Conservation (phyloP, 2,329 filamentous ascomycete species). For the Pyrenochaeta sp. region DNA sequence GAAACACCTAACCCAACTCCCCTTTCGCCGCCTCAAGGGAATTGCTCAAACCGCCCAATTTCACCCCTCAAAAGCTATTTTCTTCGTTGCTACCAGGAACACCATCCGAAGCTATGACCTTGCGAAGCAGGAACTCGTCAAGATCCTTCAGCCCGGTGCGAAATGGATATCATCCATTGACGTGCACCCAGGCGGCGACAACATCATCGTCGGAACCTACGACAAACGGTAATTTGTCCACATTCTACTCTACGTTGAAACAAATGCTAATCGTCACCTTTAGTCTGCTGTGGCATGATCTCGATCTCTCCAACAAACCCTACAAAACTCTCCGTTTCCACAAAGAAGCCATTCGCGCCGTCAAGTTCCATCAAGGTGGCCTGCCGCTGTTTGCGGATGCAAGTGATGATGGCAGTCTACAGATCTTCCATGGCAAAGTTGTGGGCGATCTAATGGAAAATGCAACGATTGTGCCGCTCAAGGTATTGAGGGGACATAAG, state of each 20-base stretch:
- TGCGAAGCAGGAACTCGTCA: conserved; percentile 87
- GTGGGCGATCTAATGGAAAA: conserved; percentile 96
- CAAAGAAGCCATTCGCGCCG: conserved; percentile 85
- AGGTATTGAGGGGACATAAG: conserved; percentile 90
- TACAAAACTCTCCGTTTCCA: conserved; percentile 99
- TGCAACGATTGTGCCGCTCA: conserved; percentile 93
- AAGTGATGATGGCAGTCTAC: conserved; percentile 91
- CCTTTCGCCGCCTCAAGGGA: conserved; percentile 79
- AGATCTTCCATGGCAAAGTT: conserved; percentile 97
- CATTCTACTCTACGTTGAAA: background rate
- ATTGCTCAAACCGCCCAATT: conserved; percentile 92
- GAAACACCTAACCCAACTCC: conserved; percentile 93
- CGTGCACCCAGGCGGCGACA: conserved; percentile 91
- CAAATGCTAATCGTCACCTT: background rate
- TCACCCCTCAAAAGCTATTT: conserved; percentile 89
- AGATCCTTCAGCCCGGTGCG: conserved; percentile 91
- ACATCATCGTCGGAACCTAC: conserved; percentile 93
- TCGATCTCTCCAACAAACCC: conserved; percentile 87
- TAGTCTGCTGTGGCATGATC: conserved; percentile 88
- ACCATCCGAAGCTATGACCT: conserved; percentile 94
- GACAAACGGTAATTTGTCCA: conserved; percentile 69
- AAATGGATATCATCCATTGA: conserved; percentile 95
- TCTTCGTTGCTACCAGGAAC: conserved; percentile 96
- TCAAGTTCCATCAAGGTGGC: conserved; percentile 81
- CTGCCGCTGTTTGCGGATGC: conserved; percentile 92